Evolutionary conservation across 2,329 filamentous ascomycete species (phyloP), one percentile per base, ranked within the genome.

Genomic region (Penicillium sp.): DNA sequence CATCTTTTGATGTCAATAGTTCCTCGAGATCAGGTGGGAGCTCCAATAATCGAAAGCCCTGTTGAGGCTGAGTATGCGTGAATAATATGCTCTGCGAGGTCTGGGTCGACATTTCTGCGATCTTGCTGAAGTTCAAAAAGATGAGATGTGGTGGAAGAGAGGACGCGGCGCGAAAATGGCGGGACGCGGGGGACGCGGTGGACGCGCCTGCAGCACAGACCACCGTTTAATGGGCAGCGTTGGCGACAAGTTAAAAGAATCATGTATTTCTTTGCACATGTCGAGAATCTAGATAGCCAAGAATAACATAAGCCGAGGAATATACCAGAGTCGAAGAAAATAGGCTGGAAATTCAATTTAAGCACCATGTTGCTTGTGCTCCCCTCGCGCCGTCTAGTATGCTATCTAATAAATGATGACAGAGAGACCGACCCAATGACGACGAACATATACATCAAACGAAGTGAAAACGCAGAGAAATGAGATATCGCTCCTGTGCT

Each of bases 31-130:
- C 82, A 2, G 82, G 71, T 11, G 85, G 80, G 16, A 88, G 76
- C 71, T 88, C 85, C 18, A 88, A 76, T 28, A 88, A 74, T 34
- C 82, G 79, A 67, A 86, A 82, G 19, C 77, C 77, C 61, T 84
- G 77, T 60, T 84, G 78, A 5, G 71, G 71, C n/a, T 63, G 57
- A 5, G 67, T 71, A 44, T 77, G 68, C 16, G 75, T 77, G 61
- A 79, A 75, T 5, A 71, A 66, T 37, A 78, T 69, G 46, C 67
- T 67, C 16, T 52, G 63, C 9, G 69, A 62, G 14, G 66, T 54
- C 63, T 77, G 75, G 16, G 74, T 76, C 18, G 74, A 70, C 75
- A 77, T 77, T 52, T 34, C 16, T 23, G 48, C 36, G 33, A 45
- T 44, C 52, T 48, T 39, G 44, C 24, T 21, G 7, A 19, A 24